Conservation (phyloP, 768 basidiomycete species). For the Kwoniella newhampshirensis region DNA sequence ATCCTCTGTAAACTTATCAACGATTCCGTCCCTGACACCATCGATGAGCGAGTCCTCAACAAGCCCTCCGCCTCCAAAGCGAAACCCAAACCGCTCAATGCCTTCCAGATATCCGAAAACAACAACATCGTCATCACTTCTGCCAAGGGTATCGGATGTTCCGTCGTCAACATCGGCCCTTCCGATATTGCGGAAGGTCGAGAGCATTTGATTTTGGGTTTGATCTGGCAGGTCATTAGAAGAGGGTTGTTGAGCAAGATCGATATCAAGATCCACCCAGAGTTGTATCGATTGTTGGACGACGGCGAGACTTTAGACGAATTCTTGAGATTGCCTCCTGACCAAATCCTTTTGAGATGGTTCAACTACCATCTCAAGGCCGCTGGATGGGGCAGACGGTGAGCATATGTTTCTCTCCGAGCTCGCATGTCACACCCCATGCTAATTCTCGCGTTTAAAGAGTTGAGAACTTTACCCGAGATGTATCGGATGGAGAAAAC, state of each 20-base stretch:
- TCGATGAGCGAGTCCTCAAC: slow-evolving; percentile 97
- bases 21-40: slow-evolving; percentile 98
- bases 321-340: slow-evolving; percentile 85
- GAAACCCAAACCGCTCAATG: slow-evolving; percentile 68
- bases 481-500: slow-evolving; percentile 96
- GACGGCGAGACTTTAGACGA: slow-evolving; percentile 98
- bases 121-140: slow-evolving; percentile 99
- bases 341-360: slow-evolving; percentile 97
- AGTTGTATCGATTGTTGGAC: slow-evolving; percentile 91
- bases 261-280: slow-evolving; percentile 97
- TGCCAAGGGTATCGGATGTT: slow-evolving; percentile 95
- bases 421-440: neutral
- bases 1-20: slow-evolving; percentile 96
- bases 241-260: slow-evolving; percentile 89
- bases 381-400: slow-evolving; percentile 87
- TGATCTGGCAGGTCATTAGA: slow-evolving; percentile 99
- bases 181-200: slow-evolving; percentile 86
- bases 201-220: slow-evolving; percentile 92
- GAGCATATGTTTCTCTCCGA: slow-evolving; percentile 18
- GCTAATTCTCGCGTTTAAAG: slow-evolving; percentile 54
- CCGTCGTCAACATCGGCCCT: slow-evolving; percentile 97
- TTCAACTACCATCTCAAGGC: slow-evolving; percentile 98
- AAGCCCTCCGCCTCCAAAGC: slow-evolving; percentile 71
- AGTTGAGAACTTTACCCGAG: slow-evolving; percentile 95
- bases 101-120: slow-evolving; percentile 99